A percentile compares a stretch with the other conserved stretches of the same genome.
Conservation (phyloP, 164 flowering plant species). For the Kalanchoe fedtschenkoi region DNA sequence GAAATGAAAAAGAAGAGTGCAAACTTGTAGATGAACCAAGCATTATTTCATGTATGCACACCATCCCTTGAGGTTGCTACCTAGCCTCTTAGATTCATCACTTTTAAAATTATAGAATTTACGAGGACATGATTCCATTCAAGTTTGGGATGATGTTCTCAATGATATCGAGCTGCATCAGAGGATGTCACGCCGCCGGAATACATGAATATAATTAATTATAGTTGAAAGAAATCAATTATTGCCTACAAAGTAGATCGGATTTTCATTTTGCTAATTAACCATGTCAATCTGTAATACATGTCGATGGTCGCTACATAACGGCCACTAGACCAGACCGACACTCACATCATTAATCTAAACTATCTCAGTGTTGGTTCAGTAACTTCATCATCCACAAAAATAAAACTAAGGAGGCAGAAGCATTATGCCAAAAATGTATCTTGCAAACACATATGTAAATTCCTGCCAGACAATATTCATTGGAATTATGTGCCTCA, state of each 20-base stretch:
- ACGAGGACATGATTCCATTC: neutral
- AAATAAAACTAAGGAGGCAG: neutral
- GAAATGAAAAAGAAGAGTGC: neutral
- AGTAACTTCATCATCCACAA: neutral
- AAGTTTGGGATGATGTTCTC: too few relatives aligned
- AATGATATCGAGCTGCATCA: too few relatives aligned
- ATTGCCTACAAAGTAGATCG: neutral
- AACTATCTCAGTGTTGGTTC: neutral
- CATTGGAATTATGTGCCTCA: neutral
- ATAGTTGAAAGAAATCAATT: neutral
- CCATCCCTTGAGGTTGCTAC: neutral
- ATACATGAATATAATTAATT: too few relatives aligned
- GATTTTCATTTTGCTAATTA: neutral
- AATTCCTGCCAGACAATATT: neutral
- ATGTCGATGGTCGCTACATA: neutral
- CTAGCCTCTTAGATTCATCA: neutral
- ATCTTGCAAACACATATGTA: neutral
- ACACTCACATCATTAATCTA: neutral
- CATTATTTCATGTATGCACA: neutral
- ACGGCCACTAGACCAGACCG: neutral
- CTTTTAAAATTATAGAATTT: neutral
- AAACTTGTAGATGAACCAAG: neutral
- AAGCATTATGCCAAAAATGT: neutral
- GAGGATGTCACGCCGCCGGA: too few relatives aligned
- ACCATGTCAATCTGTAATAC: neutral